A percentile compares a stretch with the other conserved stretches of the same genome.
Evolutionary conservation across 2,329 filamentous ascomycete species (phyloP).

Genomic region (Fusarium sp.): DNA sequence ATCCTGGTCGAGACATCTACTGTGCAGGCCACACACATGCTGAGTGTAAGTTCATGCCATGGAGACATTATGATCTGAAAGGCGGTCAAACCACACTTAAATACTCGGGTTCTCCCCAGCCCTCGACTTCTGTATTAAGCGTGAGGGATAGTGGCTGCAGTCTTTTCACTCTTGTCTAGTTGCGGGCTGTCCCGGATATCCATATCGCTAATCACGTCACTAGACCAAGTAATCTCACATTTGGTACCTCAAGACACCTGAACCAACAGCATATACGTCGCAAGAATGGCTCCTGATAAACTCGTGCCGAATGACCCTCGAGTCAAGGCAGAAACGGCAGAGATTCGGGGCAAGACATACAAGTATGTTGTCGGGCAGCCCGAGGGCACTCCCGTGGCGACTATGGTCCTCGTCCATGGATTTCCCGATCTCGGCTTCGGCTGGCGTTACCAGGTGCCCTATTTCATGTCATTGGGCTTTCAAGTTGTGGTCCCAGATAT

Average conservation of each 20-base stretch:
- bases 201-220: slow-evolving; percentile 20
- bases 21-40: background rate
- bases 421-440: slow-evolving; percentile 88
- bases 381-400: slow-evolving; percentile 60
- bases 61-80: background rate
- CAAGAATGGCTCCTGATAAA: slow-evolving; percentile 71
- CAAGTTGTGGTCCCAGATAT: slow-evolving; percentile 89
- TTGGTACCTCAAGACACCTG: background rate
- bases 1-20: background rate
- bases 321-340: slow-evolving; percentile 74
- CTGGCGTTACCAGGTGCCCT: slow-evolving; percentile 92
- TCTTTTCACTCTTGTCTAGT: background rate
- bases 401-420: slow-evolving; percentile 77
- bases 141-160: too few species aligned
- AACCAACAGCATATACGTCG: background rate
- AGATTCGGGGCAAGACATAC: slow-evolving; percentile 80
- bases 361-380: slow-evolving; percentile 73
- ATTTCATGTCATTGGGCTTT: slow-evolving; percentile 79
- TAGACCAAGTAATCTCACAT: background rate
- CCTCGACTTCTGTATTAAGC: too few species aligned
- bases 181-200: background rate
- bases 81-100: background rate
- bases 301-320: slow-evolving; percentile 77
- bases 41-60: background rate
- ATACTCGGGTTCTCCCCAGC: background rate